A percentile compares a stretch with the other conserved stretches of the same genome.
phyloP scores from a whole-genome alignment of 2,329 filamentous ascomycete genomes.

The Botrytis pseudocinerea region DNA sequence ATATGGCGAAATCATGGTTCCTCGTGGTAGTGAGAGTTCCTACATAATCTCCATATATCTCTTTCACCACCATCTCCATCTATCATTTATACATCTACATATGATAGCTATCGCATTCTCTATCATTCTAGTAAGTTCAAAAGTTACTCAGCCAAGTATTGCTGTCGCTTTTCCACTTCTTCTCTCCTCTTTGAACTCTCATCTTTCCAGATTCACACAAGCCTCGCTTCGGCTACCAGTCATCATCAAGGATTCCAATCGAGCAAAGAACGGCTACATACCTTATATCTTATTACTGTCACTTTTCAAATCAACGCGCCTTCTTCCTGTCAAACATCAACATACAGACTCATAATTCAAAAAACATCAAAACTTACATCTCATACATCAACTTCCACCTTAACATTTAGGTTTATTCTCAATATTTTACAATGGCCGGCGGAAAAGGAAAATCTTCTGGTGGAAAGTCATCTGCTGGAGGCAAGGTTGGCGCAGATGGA shows the following conservation, averaged over 20 bases:
- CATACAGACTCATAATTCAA: slow-evolving; percentile 15
- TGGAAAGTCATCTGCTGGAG: slow-evolving; percentile 44
- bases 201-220: slow-evolving; percentile 21
- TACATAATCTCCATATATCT: slow-evolving; percentile 10
- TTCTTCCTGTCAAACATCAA: slow-evolving; percentile 25
- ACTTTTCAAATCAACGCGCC: slow-evolving; percentile 21
- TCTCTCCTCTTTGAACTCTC: slow-evolving; percentile 17
- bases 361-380: slow-evolving; percentile 14
- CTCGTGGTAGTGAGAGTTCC: slow-evolving; percentile 13
- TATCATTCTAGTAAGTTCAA: slow-evolving; percentile 12
- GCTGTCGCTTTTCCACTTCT: slow-evolving; percentile 20
- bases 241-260: slow-evolving; percentile 18
- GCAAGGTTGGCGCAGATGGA: slow-evolving; percentile 41
- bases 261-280: slow-evolving; percentile 23
- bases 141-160: slow-evolving; percentile 7
- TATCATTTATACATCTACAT: neutral
- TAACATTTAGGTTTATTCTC: slow-evolving; percentile 4
- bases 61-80: neutral
- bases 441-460: slow-evolving; percentile 43
- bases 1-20: slow-evolving; percentile 17
- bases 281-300: slow-evolving; percentile 18
- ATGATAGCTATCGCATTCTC: neutral
- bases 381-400: slow-evolving; percentile 29
- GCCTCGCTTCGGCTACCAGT: slow-evolving; percentile 24
- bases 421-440: slow-evolving; percentile 39